Conservation (phyloP, 768 basidiomycete species). For the Boletus sensibilis region DNA sequence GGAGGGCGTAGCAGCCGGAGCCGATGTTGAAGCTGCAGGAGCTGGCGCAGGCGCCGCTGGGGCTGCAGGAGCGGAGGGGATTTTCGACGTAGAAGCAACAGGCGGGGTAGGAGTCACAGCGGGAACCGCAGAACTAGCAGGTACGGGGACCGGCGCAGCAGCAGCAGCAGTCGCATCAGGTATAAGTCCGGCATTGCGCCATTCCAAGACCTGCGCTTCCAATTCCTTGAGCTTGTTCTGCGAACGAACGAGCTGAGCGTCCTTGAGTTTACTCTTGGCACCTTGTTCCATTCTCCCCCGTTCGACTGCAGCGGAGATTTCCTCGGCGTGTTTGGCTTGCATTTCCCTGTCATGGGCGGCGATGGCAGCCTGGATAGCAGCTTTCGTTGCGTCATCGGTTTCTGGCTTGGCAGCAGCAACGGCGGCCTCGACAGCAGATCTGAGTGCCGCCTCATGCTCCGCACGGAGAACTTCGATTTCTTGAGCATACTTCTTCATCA, state of each 20-base stretch:
- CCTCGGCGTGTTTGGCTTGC: conserved; percentile 48
- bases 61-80: background rate
- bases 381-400: conserved; percentile 38
- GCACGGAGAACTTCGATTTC: conserved; percentile 58
- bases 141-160: conserved; percentile 20
- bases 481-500: conserved; percentile 53
- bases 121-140: conserved; percentile 13
- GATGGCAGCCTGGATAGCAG: conserved; percentile 50
- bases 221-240: conserved; percentile 66
- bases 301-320: conserved; percentile 65
- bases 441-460: conserved; percentile 53
- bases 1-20: conserved; percentile 21
- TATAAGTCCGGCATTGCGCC: conserved; percentile 50
- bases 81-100: conserved; percentile 28
- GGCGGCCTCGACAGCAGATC: conserved; percentile 51
- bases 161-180: conserved; percentile 37
- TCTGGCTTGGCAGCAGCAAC: conserved; percentile 39
- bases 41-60: conserved; percentile 12
- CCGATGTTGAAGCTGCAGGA: conserved; percentile 12
- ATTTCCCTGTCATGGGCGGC: conserved; percentile 47
- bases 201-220: conserved; percentile 59
- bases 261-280: conserved; percentile 67
- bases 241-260: conserved; percentile 60
- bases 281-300: conserved; percentile 63
- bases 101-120: conserved; percentile 30